Base-by-base conservation (phyloP, 1,139 yeast species). In the Blastobotrys persicus region DNA sequence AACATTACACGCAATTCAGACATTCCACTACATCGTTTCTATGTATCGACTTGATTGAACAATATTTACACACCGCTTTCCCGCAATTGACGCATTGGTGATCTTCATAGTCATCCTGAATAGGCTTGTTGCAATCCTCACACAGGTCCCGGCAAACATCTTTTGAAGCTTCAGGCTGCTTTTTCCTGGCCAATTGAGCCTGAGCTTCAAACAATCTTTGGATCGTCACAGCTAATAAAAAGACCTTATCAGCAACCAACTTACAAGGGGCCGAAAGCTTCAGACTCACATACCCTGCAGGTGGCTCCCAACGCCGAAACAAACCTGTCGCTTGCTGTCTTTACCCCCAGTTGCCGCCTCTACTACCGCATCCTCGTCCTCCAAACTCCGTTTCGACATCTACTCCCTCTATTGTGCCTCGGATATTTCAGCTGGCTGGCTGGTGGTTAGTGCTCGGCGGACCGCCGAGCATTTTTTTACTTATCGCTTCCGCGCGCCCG, bases 171-270 rank as follows among this genome's bases (percentile, higher is more conserved):
- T 5, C 28, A 23, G 28, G 9, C 28, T 23, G 5, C 5, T 23
- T 23, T 23, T 23, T 37, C 26, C 34, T 31, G 1, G 53, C 44
- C 32, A 51, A 31, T 9, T 51, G 38, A 4, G 44, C 32, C 38
- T 51, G 54, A 4, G 54, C 54, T 23, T 48, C 45, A 19, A 34
- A 44, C 11, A 51, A 46, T 37, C 37, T 42, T 31, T 42, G 28
- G 6, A 51, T 20, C 2, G 54, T 51, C 31, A 42, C 33, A 3
- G 53, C 49, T 42, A n/a, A 14, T 32, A 13, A 31, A 14, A n/a
- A 4, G 12, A n/a, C 13, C 3, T 3, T 14, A n/a, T 6, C 31
- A 28, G 31, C 31, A 28, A n/a, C 13, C 7, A n/a, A 14, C 7
- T 31, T n/a, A n/a, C n/a, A n/a, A n/a, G n/a, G n/a, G n/a, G n/a